Percentiles rank a stretch among this genome's conserved stretches.
Evolutionary conservation across 78 protist genomes (phyloP).

Genomic region (Dictyostelium brefeldianum): DNA sequence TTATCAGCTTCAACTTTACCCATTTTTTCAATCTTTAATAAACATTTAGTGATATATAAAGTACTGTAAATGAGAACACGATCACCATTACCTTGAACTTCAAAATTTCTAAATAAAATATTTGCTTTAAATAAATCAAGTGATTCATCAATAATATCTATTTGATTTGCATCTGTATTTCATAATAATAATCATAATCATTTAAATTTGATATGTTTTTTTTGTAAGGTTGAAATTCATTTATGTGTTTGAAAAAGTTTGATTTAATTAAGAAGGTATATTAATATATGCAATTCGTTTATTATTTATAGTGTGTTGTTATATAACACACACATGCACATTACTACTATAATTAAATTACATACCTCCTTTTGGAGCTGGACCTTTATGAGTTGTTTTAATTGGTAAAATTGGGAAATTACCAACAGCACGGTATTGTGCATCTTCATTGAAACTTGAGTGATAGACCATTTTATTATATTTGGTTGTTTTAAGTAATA

Average conservation of each 20-base stretch:
- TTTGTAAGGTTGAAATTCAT: background rate
- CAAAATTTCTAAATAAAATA: slow-evolving; percentile 94
- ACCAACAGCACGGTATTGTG: slow-evolving; percentile 55
- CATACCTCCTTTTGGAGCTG: slow-evolving; percentile 86
- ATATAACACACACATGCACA: too few relatives aligned
- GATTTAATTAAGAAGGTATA: background rate
- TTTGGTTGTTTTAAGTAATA: background rate
- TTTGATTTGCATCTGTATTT: slow-evolving; percentile 24
- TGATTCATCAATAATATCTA: slow-evolving; percentile 96
- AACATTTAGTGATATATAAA: slow-evolving; percentile 90
- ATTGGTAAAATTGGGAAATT: slow-evolving; percentile 82
- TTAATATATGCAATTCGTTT: background rate
- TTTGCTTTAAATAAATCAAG: slow-evolving; percentile 94
- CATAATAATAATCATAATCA: background rate
- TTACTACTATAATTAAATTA: background rate
- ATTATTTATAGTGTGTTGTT: too few relatives aligned
- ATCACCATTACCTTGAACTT: slow-evolving; percentile 94
- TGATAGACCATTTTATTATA: slow-evolving; percentile 62
- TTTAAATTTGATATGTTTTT: background rate
- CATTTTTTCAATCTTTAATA: slow-evolving; percentile 77
- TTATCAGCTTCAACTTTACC: slow-evolving; percentile 82
- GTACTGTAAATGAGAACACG: slow-evolving; percentile 95
- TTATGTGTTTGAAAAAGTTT: background rate
- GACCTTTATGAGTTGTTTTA: slow-evolving; percentile 84
- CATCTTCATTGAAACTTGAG: slow-evolving; percentile 73